Percentiles rank a stretch among this genome's conserved stretches.
Evolutionary conservation across 2,329 filamentous ascomycete genomes (phyloP).

Genomic region (Grosmannia serpens): DNA sequence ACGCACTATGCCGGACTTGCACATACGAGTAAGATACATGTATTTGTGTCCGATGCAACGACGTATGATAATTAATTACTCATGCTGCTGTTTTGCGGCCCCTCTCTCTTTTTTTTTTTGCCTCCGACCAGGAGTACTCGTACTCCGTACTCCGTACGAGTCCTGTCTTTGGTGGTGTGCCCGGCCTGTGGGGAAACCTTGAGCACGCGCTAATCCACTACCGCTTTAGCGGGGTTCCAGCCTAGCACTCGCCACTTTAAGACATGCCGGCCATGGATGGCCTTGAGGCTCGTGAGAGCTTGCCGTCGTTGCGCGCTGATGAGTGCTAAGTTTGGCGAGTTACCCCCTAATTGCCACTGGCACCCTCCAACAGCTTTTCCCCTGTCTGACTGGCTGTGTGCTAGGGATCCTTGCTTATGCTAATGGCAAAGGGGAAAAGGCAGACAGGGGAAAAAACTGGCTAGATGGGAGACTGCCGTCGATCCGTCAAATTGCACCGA

Average conservation of each 20-base stretch:
- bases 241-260: not conserved
- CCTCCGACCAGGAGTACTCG: not conserved
- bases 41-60: not conserved
- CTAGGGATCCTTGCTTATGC: constrained; percentile 2
- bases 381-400: not conserved
- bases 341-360: not conserved
- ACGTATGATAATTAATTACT: not conserved
- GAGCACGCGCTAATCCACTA: not conserved
- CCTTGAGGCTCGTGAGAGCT: not conserved
- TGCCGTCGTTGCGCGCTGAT: not conserved
- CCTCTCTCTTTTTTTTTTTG: not conserved
- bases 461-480: not conserved
- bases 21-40: no score
- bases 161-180: not conserved
- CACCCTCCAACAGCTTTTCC: not conserved
- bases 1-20: not conserved
- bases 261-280: not conserved
- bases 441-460: not conserved
- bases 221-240: not conserved
- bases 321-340: not conserved
- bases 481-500: constrained; percentile 10
- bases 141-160: not conserved
- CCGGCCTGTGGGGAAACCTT: constrained; percentile 1
- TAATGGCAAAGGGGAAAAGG: constrained; percentile 4
- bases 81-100: not conserved